Evolutionary conservation across 2,329 filamentous ascomycete genomes (phyloP), one percentile per base, ranked within the genome.

Genomic region (Biscogniauxia mediterranea): DNA sequence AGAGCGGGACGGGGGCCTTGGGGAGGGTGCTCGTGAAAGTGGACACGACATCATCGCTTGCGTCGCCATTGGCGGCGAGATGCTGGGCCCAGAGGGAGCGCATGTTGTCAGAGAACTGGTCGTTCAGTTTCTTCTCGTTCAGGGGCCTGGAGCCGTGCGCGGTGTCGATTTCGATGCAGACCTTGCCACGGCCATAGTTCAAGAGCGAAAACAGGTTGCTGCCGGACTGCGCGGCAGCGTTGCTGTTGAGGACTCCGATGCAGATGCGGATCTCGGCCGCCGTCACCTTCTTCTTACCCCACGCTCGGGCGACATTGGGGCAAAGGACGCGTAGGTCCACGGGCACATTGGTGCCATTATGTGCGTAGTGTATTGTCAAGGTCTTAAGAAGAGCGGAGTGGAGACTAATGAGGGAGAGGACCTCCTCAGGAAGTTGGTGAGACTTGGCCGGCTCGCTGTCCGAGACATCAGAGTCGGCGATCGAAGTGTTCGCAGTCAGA

Each of bases 201-300:
- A 72, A 70, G 21, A 80, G 71, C 5, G 60, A 65, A 61, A 74
- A 71, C 25, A 64, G 64, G 26, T 6, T 46, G 38, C 38, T 64
- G 54, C 54, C 62, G 21, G 26, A 71, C 64, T 17, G 62, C 62
- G 58, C 70, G 68, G 61, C 38, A 50, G 32, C 32, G 62, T 77
- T 78, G 62, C 76, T 74, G 53, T 79, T 77, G 68, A 88, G 81
- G n/a, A 92, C 76, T 55, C 88, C 89, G 21, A 93, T 75, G 64
- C 88, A 84, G 63, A 85, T 81, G 63, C 86, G 85, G 54, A 93
- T 78, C 68, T 93, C 90, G 50, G 86, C 84, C 0, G 84, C 76
- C 0, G 81, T 83, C 17, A 92, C 88, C 60, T 81, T 81, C 32
- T 89, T 83, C 76, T 90, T 92, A 61, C 89, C 88, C 90, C 90